Evolutionary conservation across 106 monocot species (phyloP).

Genomic region (Ottelia alismoides): DNA sequence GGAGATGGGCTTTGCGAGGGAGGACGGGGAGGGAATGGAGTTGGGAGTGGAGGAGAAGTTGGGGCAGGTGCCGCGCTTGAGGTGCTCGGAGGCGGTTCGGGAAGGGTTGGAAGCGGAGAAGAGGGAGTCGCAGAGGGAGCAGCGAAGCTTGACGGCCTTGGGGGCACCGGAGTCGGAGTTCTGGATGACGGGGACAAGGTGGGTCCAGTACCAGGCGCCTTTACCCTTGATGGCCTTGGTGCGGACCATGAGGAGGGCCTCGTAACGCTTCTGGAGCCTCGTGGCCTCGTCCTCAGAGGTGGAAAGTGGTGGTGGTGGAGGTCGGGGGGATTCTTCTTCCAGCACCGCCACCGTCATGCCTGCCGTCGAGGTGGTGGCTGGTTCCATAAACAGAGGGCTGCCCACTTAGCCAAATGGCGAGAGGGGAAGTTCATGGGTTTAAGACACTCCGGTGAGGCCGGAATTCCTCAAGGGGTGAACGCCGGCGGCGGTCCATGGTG

Average conservation of each 20-base stretch:
- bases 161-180: slow-evolving; percentile 44
- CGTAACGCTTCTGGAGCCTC: slow-evolving; percentile 49
- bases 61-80: no score
- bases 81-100: slow-evolving; percentile 83
- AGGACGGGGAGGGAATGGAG: no score
- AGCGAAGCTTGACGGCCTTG: slow-evolving; percentile 69
- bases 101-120: slow-evolving; percentile 94
- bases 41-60: no score
- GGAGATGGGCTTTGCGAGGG: no score
- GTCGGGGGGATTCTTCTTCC: neutral
- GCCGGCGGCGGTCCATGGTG: no score
- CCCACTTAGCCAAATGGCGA: neutral
- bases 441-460: no score
- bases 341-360: neutral
- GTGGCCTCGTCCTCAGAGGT: slow-evolving; percentile 36
- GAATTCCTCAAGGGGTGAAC: no score
- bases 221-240: slow-evolving; percentile 71
- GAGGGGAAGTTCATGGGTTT: no score
- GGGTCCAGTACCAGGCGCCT: slow-evolving; percentile 90
- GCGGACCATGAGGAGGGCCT: slow-evolving; percentile 42
- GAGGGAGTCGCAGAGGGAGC: slow-evolving; percentile 60
- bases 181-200: slow-evolving; percentile 54
- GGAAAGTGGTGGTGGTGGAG: neutral
- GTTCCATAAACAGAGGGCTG: no score
- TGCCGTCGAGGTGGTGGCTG: neutral